Evolutionary conservation across 495 filamentous ascomycete species (phyloP).

Genomic region (Aspergillus asperescens): DNA sequence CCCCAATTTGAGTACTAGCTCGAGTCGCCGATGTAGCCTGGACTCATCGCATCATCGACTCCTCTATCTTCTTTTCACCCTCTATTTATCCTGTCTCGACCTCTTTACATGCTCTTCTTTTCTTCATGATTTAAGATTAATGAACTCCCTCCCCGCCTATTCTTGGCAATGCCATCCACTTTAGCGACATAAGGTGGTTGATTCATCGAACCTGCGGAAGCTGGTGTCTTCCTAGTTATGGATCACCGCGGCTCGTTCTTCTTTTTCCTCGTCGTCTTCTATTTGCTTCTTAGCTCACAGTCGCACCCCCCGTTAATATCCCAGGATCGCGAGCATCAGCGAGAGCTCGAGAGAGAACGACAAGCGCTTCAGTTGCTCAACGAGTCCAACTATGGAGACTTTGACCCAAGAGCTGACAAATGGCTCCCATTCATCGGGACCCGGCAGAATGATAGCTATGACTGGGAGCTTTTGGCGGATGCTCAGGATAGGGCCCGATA

Average conservation of each 20-base stretch:
- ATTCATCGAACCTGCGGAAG: conserved; percentile 29
- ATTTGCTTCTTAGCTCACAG: conserved; percentile 45
- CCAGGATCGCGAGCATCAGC: conserved; percentile 42
- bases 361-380: conserved; percentile 62
- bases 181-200: conserved; percentile 10
- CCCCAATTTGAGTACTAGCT: conserved; percentile 19
- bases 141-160: not conserved
- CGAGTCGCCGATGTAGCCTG: conserved; percentile 22
- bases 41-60: conserved; percentile 40
- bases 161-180: conserved; percentile 18
- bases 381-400: conserved; percentile 67
- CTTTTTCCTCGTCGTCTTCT: conserved; percentile 46
- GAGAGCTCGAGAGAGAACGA: conserved; percentile 46
- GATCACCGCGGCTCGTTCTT: conserved; percentile 48
- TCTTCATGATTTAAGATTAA: not conserved
- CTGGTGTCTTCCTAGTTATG: conserved; percentile 30
- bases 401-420: conserved; percentile 50
- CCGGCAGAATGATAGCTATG: conserved; percentile 64
- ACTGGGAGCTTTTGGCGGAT: conserved; percentile 59
- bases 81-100: not conserved
- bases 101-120: not conserved
- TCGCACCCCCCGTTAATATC: conserved; percentile 41
- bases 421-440: conserved; percentile 78
- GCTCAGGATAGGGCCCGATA: conserved; percentile 52
- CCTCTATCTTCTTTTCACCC: conserved; percentile 4